Evolutionary conservation across 2,329 filamentous ascomycete species (phyloP).

Genomic region (Macrophomina phaseolina): DNA sequence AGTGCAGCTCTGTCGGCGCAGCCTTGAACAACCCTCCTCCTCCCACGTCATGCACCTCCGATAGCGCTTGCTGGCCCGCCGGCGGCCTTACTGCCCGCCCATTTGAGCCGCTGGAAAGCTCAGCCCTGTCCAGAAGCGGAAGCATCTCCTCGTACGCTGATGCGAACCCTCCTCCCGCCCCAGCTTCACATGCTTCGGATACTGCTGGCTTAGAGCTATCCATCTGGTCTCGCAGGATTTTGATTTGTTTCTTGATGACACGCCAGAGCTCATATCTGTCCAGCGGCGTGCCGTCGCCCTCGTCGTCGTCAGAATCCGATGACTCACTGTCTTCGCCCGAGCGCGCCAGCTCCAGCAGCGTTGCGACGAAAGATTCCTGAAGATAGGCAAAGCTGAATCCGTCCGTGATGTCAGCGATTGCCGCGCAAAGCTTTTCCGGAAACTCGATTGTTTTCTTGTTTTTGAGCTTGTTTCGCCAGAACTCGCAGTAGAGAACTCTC

Average conservation of each 20-base stretch:
- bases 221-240: constrained; percentile 66
- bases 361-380: constrained; percentile 51
- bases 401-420: constrained; percentile 50
- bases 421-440: constrained; percentile 47
- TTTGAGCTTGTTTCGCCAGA: constrained; percentile 66
- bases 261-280: constrained; percentile 63
- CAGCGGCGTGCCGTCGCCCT: constrained; percentile 53
- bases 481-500: constrained; percentile 64
- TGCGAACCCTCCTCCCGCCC: neutral
- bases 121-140: constrained; percentile 33
- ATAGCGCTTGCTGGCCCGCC: constrained; percentile 12
- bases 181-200: constrained; percentile 19
- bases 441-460: constrained; percentile 59
- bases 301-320: constrained; percentile 28
- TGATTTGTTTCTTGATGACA: constrained; percentile 68
- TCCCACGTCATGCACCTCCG: constrained; percentile 11
- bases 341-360: constrained; percentile 45
- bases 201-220: constrained; percentile 32
- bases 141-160: constrained; percentile 33
- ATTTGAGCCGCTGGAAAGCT: constrained; percentile 31
- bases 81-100: neutral
- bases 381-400: constrained; percentile 54
- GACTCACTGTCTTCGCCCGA: constrained; percentile 36
- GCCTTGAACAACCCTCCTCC: neutral
- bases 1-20: constrained; percentile 14